These are phyloP conservation scores for Bonia amplexicaulis DNA, from an alignment of 176 grass and related monocot genomes.

Conservation along the genomic window DNA sequence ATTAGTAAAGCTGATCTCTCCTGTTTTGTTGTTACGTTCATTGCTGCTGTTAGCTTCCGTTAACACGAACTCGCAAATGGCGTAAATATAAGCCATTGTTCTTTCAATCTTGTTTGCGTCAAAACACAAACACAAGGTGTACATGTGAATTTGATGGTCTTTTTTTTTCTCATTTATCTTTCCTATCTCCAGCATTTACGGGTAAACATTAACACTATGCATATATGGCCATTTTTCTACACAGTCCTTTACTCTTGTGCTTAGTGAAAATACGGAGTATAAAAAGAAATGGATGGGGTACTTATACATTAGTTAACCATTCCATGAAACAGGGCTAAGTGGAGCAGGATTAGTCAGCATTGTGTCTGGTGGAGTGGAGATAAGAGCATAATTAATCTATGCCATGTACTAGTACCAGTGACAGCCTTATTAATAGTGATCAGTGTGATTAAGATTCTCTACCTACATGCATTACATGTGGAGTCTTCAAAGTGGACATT, in stretches of 20 bases:
- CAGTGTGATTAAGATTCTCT: constrained; percentile 30
- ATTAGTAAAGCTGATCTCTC: not conserved
- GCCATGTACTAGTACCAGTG: not conserved
- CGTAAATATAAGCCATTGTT: not conserved
- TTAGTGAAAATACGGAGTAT: not conserved
- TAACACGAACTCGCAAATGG: not conserved
- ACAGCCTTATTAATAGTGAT: constrained; percentile 13
- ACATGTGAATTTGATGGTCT: not conserved
- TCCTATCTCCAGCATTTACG: not conserved
- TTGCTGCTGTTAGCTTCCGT: not conserved
- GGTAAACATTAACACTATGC: not conserved
- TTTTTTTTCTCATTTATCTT: not conserved
- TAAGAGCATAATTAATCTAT: not conserved
- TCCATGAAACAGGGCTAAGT: not conserved
- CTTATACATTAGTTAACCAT: not conserved
- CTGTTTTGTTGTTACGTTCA: not conserved
- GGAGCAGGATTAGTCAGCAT: constrained; percentile 11
- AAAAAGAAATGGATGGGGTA: too few species aligned
- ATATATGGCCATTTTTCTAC: not conserved
- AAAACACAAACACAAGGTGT: not conserved
- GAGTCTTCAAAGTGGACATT: constrained; percentile 6
- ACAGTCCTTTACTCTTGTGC: not conserved
- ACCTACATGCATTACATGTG: constrained; percentile 27
- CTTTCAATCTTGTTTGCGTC: not conserved
- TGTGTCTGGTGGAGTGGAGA: constrained; percentile 8